Base-by-base conservation (phyloP, 345 rosid species). In the Microthlaspi erraticum region DNA sequence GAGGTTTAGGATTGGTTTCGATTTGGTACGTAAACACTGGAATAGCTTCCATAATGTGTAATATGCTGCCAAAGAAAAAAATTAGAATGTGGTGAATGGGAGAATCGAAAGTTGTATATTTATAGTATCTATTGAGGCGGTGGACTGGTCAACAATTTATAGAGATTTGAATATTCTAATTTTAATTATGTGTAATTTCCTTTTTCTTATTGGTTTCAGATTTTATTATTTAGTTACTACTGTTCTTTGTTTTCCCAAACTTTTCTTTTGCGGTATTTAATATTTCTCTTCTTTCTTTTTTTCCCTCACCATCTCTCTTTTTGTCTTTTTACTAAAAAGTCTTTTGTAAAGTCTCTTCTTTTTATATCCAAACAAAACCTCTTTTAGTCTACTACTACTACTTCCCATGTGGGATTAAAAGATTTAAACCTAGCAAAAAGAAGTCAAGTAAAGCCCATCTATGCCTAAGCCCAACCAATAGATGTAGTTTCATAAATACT, bases 201-300 rank as follows among this genome's bases (percentile, higher is more conserved):
- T 50, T 2, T 11, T 11, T 12, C 6, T 23, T 20, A 33, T 50
- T 2, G 38, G 9, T 50, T 50, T 50, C 32, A n/a, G 10, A 50
- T 50, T 46, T 8, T 8, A n/a, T 46, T 49, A 19, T 49, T 50
- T 43, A 1, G 13, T 42, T 42, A 0, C 8, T 42, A 13, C 3
- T 43, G 4, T 14, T 43, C 19, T 43, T 43, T 43, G 7, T 16
- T 44, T 16, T 14, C 4, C 10, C 10, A 0, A 7, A 7, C 19
- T 16, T 16, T 44, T 2, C 20, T 44, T 16, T 44, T 44, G n/a
- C n/a, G n/a, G n/a, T n/a, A n/a, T 44, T 0, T 11, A 77, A 75
- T n/a, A n/a, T n/a, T 20, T 71, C 77, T 3, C 54, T 72, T 13
- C 12, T 1, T 42, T 79, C 77, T n/a, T n/a, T n/a, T n/a, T n/a